Base-by-base conservation (phyloP, 768 basidiomycete species). In the Neoboletus brunneissimus region DNA sequence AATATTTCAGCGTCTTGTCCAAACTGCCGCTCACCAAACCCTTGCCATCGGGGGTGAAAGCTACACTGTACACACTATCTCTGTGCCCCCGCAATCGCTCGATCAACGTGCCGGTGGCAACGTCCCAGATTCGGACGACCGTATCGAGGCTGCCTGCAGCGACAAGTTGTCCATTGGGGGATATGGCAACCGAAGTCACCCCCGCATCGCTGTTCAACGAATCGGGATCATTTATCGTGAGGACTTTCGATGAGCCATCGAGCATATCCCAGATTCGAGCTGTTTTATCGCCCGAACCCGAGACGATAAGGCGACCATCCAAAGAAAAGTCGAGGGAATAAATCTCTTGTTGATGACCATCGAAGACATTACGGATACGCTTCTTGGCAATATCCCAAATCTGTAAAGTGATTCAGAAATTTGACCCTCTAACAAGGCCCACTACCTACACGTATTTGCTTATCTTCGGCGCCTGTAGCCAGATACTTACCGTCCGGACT, bases 301-400 rank as follows among this genome's bases (percentile, higher is more conserved):
- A 94, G 11, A 94, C 91, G 61, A 96, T 87, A 62, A 89, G 80
- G 5, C 85, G 79, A 8, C 94, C 94, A 63, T 94, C 90, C n/a
- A 79, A 73, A 2, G 91, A 91, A 73, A 94, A 96, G 71, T 91
- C 92, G 60, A 97, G 86, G 1, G 93, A 92, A 73, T 96, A 96
- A 66, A 97, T 94, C 67, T 96, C 94, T 67, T 93, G 89, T 65
- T 85, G 84, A 74, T 97, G 94, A 5, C 94, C 94, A 60, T 89
- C 86, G 64, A 95, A 92, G 11, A 90, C 76, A 59, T 83, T 86
- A 54, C 86, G 82, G 67, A 95, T 91, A 35, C 82, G 82, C 64
- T 87, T 87, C 65, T 85, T 86, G 45, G 80, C 79, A 62, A 97
- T 91, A 65, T 95, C 92, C 94, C 94, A 97, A 64, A 97, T 91